Conservation (phyloP, 345 rosid species). For the Pugionium cornutum region DNA sequence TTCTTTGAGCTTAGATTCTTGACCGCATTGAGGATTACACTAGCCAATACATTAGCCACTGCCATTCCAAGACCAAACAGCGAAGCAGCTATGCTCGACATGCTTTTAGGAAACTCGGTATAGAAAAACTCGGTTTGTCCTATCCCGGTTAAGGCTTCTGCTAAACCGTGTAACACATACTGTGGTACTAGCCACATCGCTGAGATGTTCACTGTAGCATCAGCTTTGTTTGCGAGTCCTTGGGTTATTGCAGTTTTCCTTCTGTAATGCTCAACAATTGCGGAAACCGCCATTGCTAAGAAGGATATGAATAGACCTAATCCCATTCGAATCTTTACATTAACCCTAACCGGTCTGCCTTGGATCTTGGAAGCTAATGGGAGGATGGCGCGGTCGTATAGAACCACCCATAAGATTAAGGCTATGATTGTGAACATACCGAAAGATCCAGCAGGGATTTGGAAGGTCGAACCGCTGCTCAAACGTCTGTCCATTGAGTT, state of each 20-base stretch:
- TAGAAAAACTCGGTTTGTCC: slow-evolving; percentile 83
- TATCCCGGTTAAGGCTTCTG: slow-evolving; percentile 74
- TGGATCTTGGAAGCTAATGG: slow-evolving; percentile 69
- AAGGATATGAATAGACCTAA: slow-evolving; percentile 59
- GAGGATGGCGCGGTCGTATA: slow-evolving; percentile 72
- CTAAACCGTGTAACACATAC: slow-evolving; percentile 56
- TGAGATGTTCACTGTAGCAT: slow-evolving; percentile 54
- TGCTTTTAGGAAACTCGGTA: slow-evolving; percentile 71
- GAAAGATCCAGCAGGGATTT: slow-evolving; percentile 79
- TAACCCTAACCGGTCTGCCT: slow-evolving; percentile 55
- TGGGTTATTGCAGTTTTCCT: slow-evolving; percentile 57
- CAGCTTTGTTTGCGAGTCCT: slow-evolving; percentile 48
- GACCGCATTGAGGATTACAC: slow-evolving; percentile 50
- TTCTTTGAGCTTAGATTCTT: slow-evolving; percentile 45
- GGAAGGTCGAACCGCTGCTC: slow-evolving; percentile 45
- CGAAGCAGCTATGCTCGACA: slow-evolving; percentile 73
- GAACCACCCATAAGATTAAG: slow-evolving; percentile 52
- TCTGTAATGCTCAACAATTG: slow-evolving; percentile 58
- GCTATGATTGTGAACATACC: slow-evolving; percentile 53
- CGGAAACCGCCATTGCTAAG: slow-evolving; percentile 64
- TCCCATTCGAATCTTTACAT: slow-evolving; percentile 68
- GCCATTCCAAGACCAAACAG: slow-evolving; percentile 70
- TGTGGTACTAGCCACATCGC: slow-evolving; percentile 83
- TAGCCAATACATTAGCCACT: slow-evolving; percentile 61
- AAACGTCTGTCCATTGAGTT: slow-evolving; percentile 68